phyloP scores from a whole-genome alignment of 2,329 filamentous ascomycete genomes.

The Massarina eburnea region DNA sequence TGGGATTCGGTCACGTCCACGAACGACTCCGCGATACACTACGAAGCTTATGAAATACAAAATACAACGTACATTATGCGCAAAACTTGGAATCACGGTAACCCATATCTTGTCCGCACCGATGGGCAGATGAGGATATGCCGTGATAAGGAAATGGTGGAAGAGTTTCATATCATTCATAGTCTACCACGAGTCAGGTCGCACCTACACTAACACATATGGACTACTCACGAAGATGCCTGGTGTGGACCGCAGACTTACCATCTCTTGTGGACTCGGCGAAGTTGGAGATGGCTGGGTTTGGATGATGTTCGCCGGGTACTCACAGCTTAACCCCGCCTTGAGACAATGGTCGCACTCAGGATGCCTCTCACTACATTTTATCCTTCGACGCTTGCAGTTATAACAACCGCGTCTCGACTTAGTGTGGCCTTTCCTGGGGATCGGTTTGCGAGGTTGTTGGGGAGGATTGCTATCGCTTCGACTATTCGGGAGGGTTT shows the following conservation, averaged over 20 bases:
- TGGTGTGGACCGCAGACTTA: constrained; percentile 33
- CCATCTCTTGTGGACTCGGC: constrained; percentile 28
- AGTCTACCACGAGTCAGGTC: constrained; percentile 24
- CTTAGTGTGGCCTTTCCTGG: constrained; percentile 65
- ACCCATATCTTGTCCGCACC: constrained; percentile 69
- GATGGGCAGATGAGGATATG: constrained; percentile 65
- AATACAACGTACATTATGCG: constrained; percentile 58
- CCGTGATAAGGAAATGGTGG: constrained; percentile 65
- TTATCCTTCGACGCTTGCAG: constrained; percentile 68
- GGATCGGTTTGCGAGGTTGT: constrained; percentile 38
- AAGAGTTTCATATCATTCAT: constrained; percentile 68
- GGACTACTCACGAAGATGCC: constrained; percentile 34
- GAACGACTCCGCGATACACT: constrained; percentile 1
- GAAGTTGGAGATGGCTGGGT: constrained; percentile 21
- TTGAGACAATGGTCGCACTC: constrained; percentile 65
- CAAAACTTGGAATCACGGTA: constrained; percentile 66
- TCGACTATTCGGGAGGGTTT: constrained; percentile 18
- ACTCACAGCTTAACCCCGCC: constrained; percentile 64
- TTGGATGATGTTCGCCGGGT: constrained; percentile 52
- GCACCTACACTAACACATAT: constrained; percentile 4
- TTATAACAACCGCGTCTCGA: constrained; percentile 67
- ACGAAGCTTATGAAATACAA: background rate
- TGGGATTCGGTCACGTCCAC: background rate
- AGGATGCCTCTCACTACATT: constrained; percentile 68
- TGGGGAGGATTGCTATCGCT: constrained; percentile 16